Evolutionary conservation across 2,329 filamentous ascomycete species (phyloP).

Genomic region (Epicoccum sorghinum): DNA sequence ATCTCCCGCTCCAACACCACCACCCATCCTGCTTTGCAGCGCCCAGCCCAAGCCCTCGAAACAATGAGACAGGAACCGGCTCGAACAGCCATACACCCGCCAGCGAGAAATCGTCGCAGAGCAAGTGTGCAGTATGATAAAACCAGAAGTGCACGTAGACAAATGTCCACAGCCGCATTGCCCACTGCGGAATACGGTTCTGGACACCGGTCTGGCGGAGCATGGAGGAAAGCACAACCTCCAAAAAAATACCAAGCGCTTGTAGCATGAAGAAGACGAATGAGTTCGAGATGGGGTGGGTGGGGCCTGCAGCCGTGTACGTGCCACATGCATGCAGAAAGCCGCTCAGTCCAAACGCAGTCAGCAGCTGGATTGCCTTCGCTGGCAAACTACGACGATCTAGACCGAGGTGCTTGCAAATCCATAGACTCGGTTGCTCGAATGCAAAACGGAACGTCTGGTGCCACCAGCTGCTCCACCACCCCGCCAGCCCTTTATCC

Average conservation of each 20-base stretch:
- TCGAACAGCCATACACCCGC: slow-evolving; percentile 81
- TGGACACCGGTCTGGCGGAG: slow-evolving; percentile 45
- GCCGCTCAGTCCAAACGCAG: slow-evolving; percentile 71
- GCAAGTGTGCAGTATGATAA: slow-evolving; percentile 65
- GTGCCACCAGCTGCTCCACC: slow-evolving; percentile 91
- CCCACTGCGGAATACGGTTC: slow-evolving; percentile 50
- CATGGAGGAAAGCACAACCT: slow-evolving; percentile 45
- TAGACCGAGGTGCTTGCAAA: slow-evolving; percentile 45
- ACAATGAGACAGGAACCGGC: slow-evolving; percentile 75
- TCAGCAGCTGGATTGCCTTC: slow-evolving; percentile 49
- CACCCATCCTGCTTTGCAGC: slow-evolving; percentile 62
- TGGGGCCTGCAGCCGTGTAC: slow-evolving; percentile 64
- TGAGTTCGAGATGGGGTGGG: slow-evolving; percentile 57
- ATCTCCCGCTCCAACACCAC: slow-evolving; percentile 69
- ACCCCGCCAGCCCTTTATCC: slow-evolving; percentile 75
- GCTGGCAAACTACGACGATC: slow-evolving; percentile 44
- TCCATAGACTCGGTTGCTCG: slow-evolving; percentile 60
- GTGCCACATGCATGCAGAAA: slow-evolving; percentile 75
- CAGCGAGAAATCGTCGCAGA: slow-evolving; percentile 78
- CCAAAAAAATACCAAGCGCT: slow-evolving; percentile 67
- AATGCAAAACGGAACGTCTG: slow-evolving; percentile 83
- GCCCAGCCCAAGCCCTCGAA: slow-evolving; percentile 71
- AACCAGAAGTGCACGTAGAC: slow-evolving; percentile 71
- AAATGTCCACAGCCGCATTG: slow-evolving; percentile 65
- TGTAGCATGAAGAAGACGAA: slow-evolving; percentile 76